Percentiles rank a stretch among this genome's conserved stretches.
Conservation (phyloP, 805 yeast species). For the Lachancea sp. region DNA sequence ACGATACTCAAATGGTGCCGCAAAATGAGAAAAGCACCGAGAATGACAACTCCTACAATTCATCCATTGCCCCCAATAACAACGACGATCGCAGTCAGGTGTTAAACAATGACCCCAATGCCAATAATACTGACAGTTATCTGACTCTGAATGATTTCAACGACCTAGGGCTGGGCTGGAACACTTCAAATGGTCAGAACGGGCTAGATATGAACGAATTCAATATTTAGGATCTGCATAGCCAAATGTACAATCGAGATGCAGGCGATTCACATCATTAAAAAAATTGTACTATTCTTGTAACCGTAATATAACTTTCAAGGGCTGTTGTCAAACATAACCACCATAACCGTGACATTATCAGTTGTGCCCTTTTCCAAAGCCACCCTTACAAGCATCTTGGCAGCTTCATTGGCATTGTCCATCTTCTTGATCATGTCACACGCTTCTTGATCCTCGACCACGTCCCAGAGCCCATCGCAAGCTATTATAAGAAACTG, state of each 20-base stretch:
- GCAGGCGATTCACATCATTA: neutral
- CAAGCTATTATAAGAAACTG: slow-evolving; percentile 86
- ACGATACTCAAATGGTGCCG: slow-evolving; percentile 8
- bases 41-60: slow-evolving; percentile 6
- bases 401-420: slow-evolving; percentile 63
- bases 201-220: slow-evolving; percentile 27
- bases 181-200: slow-evolving; percentile 24
- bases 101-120: neutral
- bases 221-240: slow-evolving; percentile 12
- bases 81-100: slow-evolving; percentile 8
- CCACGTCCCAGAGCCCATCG: slow-evolving; percentile 96
- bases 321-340: slow-evolving; percentile 30
- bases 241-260: neutral
- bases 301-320: no score
- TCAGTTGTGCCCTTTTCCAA: slow-evolving; percentile 77
- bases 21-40: slow-evolving; percentile 4
- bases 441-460: slow-evolving; percentile 79
- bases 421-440: slow-evolving; percentile 49
- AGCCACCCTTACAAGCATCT: slow-evolving; percentile 63
- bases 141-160: slow-evolving; percentile 33
- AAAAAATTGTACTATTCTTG: no score
- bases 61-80: slow-evolving; percentile 1
- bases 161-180: slow-evolving; percentile 33
- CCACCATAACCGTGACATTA: slow-evolving; percentile 90
- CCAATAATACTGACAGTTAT: slow-evolving; percentile 24